phyloP scores from a whole-genome alignment of 2,329 filamentous ascomycete species.

The Volutella citrinella region DNA sequence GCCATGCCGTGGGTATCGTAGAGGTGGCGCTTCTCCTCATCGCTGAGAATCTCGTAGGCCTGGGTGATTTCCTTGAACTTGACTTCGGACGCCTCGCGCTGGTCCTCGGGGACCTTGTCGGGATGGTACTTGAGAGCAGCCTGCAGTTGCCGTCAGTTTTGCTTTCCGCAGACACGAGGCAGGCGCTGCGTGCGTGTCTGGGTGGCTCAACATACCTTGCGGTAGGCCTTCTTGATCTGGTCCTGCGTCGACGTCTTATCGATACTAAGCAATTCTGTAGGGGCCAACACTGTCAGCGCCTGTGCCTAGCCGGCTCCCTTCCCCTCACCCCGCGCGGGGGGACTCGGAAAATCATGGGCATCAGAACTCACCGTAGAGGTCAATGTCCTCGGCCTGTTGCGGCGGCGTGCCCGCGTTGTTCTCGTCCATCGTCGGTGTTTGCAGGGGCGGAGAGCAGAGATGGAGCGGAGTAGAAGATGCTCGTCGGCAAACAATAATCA shows the following conservation, averaged over 20 bases:
- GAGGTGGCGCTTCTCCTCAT: slow-evolving; percentile 87
- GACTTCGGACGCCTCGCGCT: slow-evolving; percentile 80
- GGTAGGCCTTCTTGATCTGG: slow-evolving; percentile 93
- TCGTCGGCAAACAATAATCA: too few species aligned
- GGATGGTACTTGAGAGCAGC: slow-evolving; percentile 86
- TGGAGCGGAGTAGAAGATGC: too few species aligned
- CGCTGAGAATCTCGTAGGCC: slow-evolving; percentile 95
- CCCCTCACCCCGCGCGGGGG: too few species aligned
- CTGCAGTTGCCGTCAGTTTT: too few species aligned
- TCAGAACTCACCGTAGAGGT: slow-evolving; percentile 64
- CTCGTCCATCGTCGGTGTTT: slow-evolving; percentile 23
- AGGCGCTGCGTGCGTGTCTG: too few species aligned
- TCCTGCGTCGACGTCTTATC: slow-evolving; percentile 67
- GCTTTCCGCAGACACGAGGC: too few species aligned
- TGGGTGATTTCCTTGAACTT: slow-evolving; percentile 92
- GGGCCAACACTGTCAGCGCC: slow-evolving; percentile 13
- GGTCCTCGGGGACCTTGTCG: slow-evolving; percentile 87
- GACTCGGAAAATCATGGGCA: too few species aligned
- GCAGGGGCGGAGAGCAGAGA: too few species aligned
- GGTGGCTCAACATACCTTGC: slow-evolving; percentile 75
- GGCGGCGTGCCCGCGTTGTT: slow-evolving; percentile 23
- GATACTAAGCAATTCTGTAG: slow-evolving; percentile 74
- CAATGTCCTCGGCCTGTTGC: slow-evolving; percentile 46
- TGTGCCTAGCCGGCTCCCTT: background rate
- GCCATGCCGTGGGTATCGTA: slow-evolving; percentile 97